Conservation (phyloP, 2,329 filamentous ascomycete genomes). For the Penicillium decumbens region DNA sequence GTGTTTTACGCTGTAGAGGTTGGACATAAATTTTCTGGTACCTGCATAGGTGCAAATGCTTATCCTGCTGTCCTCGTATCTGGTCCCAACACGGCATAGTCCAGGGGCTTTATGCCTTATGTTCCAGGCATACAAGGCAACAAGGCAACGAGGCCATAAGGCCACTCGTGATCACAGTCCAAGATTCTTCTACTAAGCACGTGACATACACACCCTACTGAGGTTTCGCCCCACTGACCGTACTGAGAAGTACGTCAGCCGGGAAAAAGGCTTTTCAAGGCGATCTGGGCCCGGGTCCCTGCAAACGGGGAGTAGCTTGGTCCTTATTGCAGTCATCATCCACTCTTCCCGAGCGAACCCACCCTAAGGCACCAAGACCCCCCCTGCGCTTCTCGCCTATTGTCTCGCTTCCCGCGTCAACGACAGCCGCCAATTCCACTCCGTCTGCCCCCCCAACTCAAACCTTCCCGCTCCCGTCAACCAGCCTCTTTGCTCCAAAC, state of each 20-base stretch:
- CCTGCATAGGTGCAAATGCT: neutral
- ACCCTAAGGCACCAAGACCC: neutral
- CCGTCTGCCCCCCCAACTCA: conserved; percentile 17
- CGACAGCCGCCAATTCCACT: conserved; percentile 26
- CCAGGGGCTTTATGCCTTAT: no score
- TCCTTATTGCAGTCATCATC: conserved; percentile 1
- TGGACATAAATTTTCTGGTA: neutral
- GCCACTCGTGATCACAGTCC: no score
- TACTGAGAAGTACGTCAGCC: conserved; percentile 12
- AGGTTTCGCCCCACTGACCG: neutral
- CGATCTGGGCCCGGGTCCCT: neutral
- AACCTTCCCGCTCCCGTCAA: conserved; percentile 17
- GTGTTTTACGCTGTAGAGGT: neutral
- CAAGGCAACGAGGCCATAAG: no score
- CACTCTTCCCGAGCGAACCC: neutral
- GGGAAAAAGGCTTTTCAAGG: neutral
- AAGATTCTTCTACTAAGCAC: no score
- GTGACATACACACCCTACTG: no score
- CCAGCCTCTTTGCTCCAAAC: conserved; percentile 19
- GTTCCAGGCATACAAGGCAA: no score
- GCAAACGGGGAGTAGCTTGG: conserved; percentile 1
- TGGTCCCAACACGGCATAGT: no score
- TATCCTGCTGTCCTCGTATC: neutral
- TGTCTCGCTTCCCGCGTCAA: conserved; percentile 33
- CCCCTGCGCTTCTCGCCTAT: conserved; percentile 25